Percentiles rank a stretch among this genome's conserved stretches.
phyloP scores from a whole-genome alignment of 768 basidiomycete species.

The Boletales sp. region DNA sequence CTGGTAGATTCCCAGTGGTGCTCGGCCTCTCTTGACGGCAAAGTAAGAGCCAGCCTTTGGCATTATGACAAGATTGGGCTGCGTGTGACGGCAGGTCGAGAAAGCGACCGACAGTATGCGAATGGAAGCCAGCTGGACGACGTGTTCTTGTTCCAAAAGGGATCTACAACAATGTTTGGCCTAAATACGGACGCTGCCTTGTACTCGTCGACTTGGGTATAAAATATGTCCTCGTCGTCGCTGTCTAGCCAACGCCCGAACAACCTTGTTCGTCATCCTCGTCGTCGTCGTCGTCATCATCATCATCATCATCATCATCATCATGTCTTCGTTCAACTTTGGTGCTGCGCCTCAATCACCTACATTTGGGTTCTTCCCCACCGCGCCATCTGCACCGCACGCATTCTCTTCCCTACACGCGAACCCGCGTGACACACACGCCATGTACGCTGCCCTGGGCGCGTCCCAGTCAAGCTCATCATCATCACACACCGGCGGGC shows the following conservation, averaged over 20 bases:
- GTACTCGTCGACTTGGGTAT: conserved; percentile 25
- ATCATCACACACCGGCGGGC: conserved; percentile 19
- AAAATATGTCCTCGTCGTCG: conserved; percentile 22
- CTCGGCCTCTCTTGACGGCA: conserved; percentile 64
- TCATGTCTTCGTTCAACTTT: conserved; percentile 44
- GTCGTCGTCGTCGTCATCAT: conserved; percentile 23
- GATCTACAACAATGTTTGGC: conserved; percentile 11
- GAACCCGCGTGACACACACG: conserved; percentile 57
- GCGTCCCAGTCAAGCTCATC: conserved; percentile 24
- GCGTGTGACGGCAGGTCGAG: background rate
- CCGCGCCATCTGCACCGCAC: conserved; percentile 50
- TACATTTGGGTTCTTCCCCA: conserved; percentile 58
- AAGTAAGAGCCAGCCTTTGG: conserved; percentile 55
- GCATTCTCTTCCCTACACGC: conserved; percentile 55
- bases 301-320: conserved; percentile 5
- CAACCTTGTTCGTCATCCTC: conserved; percentile 9
- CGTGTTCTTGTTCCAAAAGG: conserved; percentile 19
- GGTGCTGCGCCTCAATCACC: conserved; percentile 48
- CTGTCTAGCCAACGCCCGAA: conserved; percentile 4
- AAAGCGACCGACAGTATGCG: background rate
- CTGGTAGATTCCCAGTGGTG: conserved; percentile 62
- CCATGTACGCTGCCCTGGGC: conserved; percentile 53
- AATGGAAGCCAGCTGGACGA: background rate
- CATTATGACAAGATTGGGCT: conserved; percentile 19
- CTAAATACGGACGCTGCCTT: conserved; percentile 24